phyloP scores from a whole-genome alignment of 768 basidiomycete genomes.

The Vishniacozyma victoriae region DNA sequence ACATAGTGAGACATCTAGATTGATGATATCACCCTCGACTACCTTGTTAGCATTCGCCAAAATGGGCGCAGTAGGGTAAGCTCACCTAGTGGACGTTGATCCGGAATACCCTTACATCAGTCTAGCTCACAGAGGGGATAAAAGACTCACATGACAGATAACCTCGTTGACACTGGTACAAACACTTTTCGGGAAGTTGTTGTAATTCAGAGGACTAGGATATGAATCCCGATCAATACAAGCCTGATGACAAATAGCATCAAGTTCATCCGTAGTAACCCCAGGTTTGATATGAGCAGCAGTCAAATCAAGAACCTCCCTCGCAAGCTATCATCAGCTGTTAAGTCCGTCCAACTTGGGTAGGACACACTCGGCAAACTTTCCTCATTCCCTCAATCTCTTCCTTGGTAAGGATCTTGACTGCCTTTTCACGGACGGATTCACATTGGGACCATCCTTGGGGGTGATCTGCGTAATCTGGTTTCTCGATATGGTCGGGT shows the following conservation, averaged over 20 bases:
- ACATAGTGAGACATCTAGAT: constrained; percentile 58
- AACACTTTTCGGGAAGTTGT: constrained; percentile 85
- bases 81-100: constrained; percentile 51
- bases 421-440: constrained; percentile 51
- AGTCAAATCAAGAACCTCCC: constrained; percentile 89
- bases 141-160: constrained; percentile 66
- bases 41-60: constrained; percentile 53
- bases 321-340: constrained; percentile 11
- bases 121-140: not conserved
- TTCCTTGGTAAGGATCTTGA: constrained; percentile 58
- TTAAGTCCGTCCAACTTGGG: too few species aligned
- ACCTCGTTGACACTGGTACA: constrained; percentile 95
- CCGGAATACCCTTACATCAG: constrained; percentile 65
- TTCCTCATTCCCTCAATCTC: constrained; percentile 86
- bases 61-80: not conserved
- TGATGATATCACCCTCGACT: constrained; percentile 90
- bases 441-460: constrained; percentile 55
- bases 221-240: constrained; percentile 85
- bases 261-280: constrained; percentile 90
- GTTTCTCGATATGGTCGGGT: constrained; percentile 74
- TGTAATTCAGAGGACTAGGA: constrained; percentile 89
- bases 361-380: constrained; percentile 70
- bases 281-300: constrained; percentile 83
- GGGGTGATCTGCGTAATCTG: constrained; percentile 76
- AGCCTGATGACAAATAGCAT: constrained; percentile 86